These are phyloP conservation scores for Phytophthora sansomeana DNA, from an alignment of 352 stramenopile species.

Conservation along the genomic window DNA sequence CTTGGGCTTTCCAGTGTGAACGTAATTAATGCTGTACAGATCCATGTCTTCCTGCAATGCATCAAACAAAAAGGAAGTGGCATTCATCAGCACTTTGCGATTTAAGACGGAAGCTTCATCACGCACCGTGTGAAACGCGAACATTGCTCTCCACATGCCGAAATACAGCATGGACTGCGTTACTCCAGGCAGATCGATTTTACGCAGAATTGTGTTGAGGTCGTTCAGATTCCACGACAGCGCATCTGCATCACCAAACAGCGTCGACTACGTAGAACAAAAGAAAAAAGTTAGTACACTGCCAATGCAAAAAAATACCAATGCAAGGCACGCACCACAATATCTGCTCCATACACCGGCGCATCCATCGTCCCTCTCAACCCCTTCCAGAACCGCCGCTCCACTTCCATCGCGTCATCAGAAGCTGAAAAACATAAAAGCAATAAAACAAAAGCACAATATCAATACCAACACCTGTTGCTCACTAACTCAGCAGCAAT, in stretches of 20 bases:
- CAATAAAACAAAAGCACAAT: conserved; percentile 1
- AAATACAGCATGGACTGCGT: conserved; percentile 95
- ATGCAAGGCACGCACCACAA: conserved; percentile 57
- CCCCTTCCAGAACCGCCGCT: conserved; percentile 91
- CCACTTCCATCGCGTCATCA: conserved; percentile 62
- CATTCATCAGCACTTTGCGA: background rate
- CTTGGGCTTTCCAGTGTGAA: conserved; percentile 93
- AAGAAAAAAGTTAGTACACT: conserved; percentile 1
- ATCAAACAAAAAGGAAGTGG: background rate
- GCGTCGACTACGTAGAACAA: conserved; percentile 52
- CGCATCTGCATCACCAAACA: conserved; percentile 81
- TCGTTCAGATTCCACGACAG: conserved; percentile 90
- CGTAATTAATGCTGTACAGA: conserved; percentile 95
- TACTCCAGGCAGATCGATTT: conserved; percentile 86
- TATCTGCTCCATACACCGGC: conserved; percentile 92
- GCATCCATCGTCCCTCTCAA: conserved; percentile 87
- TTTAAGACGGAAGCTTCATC: background rate
- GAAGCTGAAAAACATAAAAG: conserved; percentile 21
- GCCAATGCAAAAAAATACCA: background rate
- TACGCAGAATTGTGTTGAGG: conserved; percentile 88
- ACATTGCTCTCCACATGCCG: conserved; percentile 95
- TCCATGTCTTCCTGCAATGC: conserved; percentile 92
- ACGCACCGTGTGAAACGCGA: conserved; percentile 91
- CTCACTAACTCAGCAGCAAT: background rate
- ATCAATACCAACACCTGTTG: background rate